Evolutionary conservation across 805 yeast species (phyloP).

Genomic region (Hanseniaspora meyeri): DNA sequence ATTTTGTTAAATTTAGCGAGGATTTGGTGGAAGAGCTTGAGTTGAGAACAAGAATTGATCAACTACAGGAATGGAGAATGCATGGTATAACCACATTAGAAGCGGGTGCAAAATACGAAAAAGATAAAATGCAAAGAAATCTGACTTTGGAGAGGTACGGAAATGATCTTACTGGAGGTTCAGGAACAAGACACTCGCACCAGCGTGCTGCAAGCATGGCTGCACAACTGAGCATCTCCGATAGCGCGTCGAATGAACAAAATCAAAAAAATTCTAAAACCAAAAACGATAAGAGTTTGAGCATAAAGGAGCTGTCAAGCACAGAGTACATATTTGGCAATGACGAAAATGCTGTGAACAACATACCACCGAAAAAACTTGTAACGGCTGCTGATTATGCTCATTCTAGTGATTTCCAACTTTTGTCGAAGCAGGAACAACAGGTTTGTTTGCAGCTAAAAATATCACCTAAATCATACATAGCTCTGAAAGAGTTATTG

Average conservation of each 20-base stretch:
- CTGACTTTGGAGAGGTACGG: conserved; percentile 49
- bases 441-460: conserved; percentile 70
- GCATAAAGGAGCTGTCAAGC: neutral
- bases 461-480: conserved; percentile 82
- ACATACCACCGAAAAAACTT: conserved; percentile 28
- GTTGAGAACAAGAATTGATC: conserved; percentile 70
- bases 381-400: conserved; percentile 53
- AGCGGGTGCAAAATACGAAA: conserved; percentile 73
- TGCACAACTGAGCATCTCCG: conserved; percentile 20
- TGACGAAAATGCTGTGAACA: neutral
- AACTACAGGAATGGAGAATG: conserved; percentile 84
- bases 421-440: conserved; percentile 80
- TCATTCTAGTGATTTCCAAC: conserved; percentile 68
- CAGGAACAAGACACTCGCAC: conserved; percentile 27
- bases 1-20: conserved; percentile 60
- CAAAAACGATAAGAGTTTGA: neutral
- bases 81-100: conserved; percentile 79
- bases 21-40: conserved; percentile 69
- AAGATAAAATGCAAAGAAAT: conserved; percentile 63
- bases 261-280: conserved; percentile 17
- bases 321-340: neutral
- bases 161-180: conserved; percentile 13
- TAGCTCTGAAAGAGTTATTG: conserved; percentile 80
- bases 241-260: conserved; percentile 15
- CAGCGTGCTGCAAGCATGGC: conserved; percentile 20